phyloP scores from a whole-genome alignment of 352 stramenopile species.

The Phytophthora palmivora region DNA sequence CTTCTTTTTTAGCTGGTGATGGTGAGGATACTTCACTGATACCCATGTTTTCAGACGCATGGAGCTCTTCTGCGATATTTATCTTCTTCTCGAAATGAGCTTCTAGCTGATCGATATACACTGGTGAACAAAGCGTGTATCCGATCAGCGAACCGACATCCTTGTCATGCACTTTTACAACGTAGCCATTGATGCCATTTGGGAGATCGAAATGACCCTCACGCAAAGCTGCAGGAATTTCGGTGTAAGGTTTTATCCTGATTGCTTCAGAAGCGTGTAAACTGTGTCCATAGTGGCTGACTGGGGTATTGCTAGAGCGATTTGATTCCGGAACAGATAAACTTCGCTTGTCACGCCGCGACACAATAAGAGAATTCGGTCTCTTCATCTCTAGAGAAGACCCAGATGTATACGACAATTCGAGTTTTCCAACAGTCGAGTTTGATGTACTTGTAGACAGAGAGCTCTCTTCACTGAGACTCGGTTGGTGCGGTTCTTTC shows the following conservation, averaged over 20 bases:
- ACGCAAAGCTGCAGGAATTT: slow-evolving; percentile 51
- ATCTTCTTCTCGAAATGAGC: slow-evolving; percentile 62
- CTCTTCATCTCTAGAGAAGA: slow-evolving; percentile 56
- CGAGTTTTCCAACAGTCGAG: slow-evolving; percentile 43
- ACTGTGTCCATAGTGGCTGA: slow-evolving; percentile 30
- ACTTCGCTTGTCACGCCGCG: slow-evolving; percentile 40
- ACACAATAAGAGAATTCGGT: slow-evolving; percentile 25
- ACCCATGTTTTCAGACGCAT: slow-evolving; percentile 26
- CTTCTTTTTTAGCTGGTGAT: slow-evolving; percentile 25
- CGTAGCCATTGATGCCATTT: slow-evolving; percentile 73
- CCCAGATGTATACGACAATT: slow-evolving; percentile 50
- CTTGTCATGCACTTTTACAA: slow-evolving; percentile 84
- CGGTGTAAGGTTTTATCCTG: slow-evolving; percentile 58
- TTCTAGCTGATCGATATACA: slow-evolving; percentile 78
- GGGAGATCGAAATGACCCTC: slow-evolving; percentile 82
- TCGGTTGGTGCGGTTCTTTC: slow-evolving; percentile 36
- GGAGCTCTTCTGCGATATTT: slow-evolving; percentile 60
- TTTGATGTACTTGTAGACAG: slow-evolving; percentile 46
- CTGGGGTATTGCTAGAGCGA: slow-evolving; percentile 34
- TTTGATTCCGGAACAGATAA: slow-evolving; percentile 50
- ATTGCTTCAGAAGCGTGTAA: slow-evolving; percentile 48
- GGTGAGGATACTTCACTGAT: slow-evolving; percentile 30
- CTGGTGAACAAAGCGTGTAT: slow-evolving; percentile 78
- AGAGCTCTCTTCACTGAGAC: slow-evolving; percentile 44
- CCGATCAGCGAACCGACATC: slow-evolving; percentile 85